Evolutionary conservation across 805 yeast genomes (phyloP), one percentile per base, ranked within the genome.

Genomic region (Pichia thaimueangensis): DNA sequence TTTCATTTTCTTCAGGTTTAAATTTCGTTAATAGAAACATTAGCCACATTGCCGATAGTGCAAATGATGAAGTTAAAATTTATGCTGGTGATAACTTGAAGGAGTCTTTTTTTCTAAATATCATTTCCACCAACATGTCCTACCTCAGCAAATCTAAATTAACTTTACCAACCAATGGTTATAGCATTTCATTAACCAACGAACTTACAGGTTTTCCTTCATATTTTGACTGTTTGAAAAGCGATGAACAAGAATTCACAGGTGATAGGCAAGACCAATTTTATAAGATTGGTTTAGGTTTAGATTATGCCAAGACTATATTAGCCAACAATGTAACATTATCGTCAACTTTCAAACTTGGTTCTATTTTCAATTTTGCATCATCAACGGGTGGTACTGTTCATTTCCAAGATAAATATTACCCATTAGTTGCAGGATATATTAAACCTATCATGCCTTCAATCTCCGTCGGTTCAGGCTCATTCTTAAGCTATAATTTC

Each of bases 371-470:
- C 44, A 66, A 74, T 42, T 56, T 71, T 16, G 45, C 57, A 5
- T 45, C 51, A 41, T 47, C 42, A 45, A 42, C 50, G 7, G 40
- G 25, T 3, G 45, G 45, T 15, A 54, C 60, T 6, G 63, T 85
- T 2, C 89, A 84, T 54, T 56, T 81, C 24, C 73, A 81, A 56
- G 98, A 91, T 60, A 73, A 85, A 49, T 91, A 89, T 58, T 86
- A 80, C 55, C 68, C 85, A 35, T 95, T 45, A 15, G 48, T 58
- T 19, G 45, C 58, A 13, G 62, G 62, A 3, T 45, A 30, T 21
- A 8, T 25, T 37, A 36, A 25, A n/a, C 54, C 58, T 10, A 24
- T 54, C 30, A 55, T 55, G 19, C 45, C 49, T 21, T 31, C 31
- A 13, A 25, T 19, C 8, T 35, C 47, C 3, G 29, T 48, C 7